Conservation (phyloP, 768 basidiomycete species). For the Phaeotremella skinneri region DNA sequence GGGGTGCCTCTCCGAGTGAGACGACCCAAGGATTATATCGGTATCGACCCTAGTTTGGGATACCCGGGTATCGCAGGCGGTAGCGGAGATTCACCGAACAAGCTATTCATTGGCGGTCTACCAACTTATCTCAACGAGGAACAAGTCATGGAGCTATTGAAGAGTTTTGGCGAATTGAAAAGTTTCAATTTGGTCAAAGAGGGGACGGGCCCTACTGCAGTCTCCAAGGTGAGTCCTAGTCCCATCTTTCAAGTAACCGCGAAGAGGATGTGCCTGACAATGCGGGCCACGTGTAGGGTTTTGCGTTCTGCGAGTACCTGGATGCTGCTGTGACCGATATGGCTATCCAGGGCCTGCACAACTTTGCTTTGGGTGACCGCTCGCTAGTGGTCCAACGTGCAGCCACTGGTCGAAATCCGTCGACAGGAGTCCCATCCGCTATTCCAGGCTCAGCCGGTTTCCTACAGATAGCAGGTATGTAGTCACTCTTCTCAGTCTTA, state of each 20-base stretch:
- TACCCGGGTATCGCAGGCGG: slow-evolving; percentile 93
- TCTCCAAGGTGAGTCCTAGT: slow-evolving; percentile 77
- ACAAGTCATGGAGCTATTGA: slow-evolving; percentile 95
- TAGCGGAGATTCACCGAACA: slow-evolving; percentile 94
- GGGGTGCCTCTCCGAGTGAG: slow-evolving; percentile 96
- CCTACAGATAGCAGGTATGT: slow-evolving; percentile 28
- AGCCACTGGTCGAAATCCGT: slow-evolving; percentile 64
- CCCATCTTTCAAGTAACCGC: too few species aligned
- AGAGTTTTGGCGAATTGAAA: slow-evolving; percentile 94
- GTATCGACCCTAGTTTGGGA: slow-evolving; percentile 62
- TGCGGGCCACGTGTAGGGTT: slow-evolving; percentile 64
- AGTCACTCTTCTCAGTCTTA: slow-evolving; percentile 12
- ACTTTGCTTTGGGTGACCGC: slow-evolving; percentile 96
- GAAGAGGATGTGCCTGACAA: background rate
- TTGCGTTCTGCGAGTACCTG: slow-evolving; percentile 98
- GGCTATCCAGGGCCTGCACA: slow-evolving; percentile 91
- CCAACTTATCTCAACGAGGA: slow-evolving; percentile 96
- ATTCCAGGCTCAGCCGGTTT: slow-evolving; percentile 32
- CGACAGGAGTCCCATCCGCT: slow-evolving; percentile 20
- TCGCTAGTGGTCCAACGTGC: slow-evolving; percentile 95
- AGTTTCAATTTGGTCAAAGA: slow-evolving; percentile 98
- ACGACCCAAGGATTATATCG: slow-evolving; percentile 94
- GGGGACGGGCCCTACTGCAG: slow-evolving; percentile 66
- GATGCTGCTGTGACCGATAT: slow-evolving; percentile 85
- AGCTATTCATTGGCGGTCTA: slow-evolving; percentile 93